These are phyloP conservation scores for Populus ilicifolia DNA, from an alignment of 345 rosid species.

Conservation along the genomic window DNA sequence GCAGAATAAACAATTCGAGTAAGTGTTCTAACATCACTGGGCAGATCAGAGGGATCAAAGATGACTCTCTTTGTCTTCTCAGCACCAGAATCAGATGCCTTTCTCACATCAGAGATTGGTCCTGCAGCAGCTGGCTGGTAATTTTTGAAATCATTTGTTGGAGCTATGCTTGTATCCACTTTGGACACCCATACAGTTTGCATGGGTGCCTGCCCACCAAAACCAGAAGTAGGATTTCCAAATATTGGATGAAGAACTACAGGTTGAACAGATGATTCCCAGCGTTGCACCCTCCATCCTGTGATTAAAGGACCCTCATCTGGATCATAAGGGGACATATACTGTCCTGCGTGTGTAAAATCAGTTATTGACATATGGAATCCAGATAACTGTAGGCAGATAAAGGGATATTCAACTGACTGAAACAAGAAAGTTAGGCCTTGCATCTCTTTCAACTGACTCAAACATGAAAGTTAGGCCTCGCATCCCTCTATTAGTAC, in stretches of 20 bases:
- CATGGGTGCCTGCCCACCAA: constrained; percentile 92
- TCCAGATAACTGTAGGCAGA: not conserved
- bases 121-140: constrained; percentile 53
- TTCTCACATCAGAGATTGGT: constrained; percentile 48
- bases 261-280: constrained; percentile 97
- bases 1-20: constrained; percentile 96
- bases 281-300: constrained; percentile 99
- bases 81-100: constrained; percentile 45
- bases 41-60: constrained; percentile 97
- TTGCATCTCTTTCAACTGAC: not conserved
- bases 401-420: not conserved
- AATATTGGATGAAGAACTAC: constrained; percentile 97
- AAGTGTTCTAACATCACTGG: constrained; percentile 91
- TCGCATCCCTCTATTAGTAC: not conserved
- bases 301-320: constrained; percentile 99
- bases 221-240: constrained; percentile 88
- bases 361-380: constrained; percentile 5
- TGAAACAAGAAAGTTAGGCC: not conserved
- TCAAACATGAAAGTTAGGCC: not conserved
- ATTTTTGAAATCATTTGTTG: constrained; percentile 71
- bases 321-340: constrained; percentile 99
- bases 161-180: constrained; percentile 92
- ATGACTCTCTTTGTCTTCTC: constrained; percentile 65
- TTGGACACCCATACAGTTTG: constrained; percentile 97
- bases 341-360: constrained; percentile 63